Base-by-base conservation (phyloP, 208 protist genomes). In the Naegleria fowleri region DNA sequence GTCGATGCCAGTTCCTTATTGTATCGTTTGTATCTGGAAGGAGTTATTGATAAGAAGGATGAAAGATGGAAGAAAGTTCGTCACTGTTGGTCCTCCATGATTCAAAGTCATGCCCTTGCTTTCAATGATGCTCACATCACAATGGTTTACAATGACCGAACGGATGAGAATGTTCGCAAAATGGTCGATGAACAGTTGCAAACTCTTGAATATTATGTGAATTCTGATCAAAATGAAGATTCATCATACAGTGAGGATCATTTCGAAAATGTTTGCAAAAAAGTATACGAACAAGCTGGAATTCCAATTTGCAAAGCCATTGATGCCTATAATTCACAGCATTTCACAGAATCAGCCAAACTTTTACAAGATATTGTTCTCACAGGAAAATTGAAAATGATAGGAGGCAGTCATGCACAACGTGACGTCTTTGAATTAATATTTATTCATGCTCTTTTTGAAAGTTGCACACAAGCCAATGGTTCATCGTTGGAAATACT, bases 71-170 rank as follows among this genome's bases (percentile, higher is more conserved):
- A 90, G n/a, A 39, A 59, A 29, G 5, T 90, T 29, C 5, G 22
- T n/a, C 4, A 39, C 0, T n/a, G 25, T 22, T 90, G 52, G 51
- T 9, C 2, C 41, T 3, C 48, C 25, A 29, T 43, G 5, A 13
- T 90, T 38, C 7, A 76, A 43, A n/a, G 16, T 41, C 86, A 90
- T 76, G 51, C 39, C 43, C 43, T 76, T 7, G 15, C 38, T 4
- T 90, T 90, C 40, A 90, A 90, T 90, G 86, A 90, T 76, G 51
- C n/a, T 43, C 86, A 90, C 40, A 90, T 90, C 43, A 0, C 15
- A 9, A 79, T 90, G 48, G 16, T 29, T 25, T 76, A 43, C 29
- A 39, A 36, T 39, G 11, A 25, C 9, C 5, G 22, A 22, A n/a
- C 0, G 0, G 11, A 39, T 43, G 25, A 43, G 5, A n/a, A 79